These are phyloP conservation scores for Plantago coronopus DNA, from an alignment of 305 asterid genomes.

Conservation along the genomic window DNA sequence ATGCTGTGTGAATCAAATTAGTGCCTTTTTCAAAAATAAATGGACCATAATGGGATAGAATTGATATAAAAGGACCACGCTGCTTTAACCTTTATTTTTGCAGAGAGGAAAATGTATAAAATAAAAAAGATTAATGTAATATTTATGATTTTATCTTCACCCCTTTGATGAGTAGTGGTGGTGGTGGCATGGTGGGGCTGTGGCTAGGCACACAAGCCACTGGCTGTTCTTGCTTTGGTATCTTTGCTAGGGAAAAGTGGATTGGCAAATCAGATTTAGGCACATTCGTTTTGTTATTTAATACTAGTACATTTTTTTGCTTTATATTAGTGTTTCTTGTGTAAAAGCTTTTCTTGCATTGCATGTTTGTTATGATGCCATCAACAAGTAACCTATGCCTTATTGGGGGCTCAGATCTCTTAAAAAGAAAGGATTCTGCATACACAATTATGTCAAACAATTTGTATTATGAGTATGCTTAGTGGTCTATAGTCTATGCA, in stretches of 20 bases:
- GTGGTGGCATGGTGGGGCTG: neutral
- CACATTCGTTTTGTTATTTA: too few species aligned
- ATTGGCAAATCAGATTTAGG: too few species aligned
- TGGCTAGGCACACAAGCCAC: neutral
- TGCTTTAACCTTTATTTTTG: constrained; percentile 12
- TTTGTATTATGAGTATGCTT: too few species aligned
- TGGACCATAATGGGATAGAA: constrained; percentile 3
- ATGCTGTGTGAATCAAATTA: neutral
- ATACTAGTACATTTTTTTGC: too few species aligned
- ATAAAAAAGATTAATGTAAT: neutral
- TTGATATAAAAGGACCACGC: constrained; percentile 15
- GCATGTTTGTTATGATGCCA: too few species aligned
- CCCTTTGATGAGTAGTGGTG: constrained; percentile 7
- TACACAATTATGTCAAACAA: too few species aligned
- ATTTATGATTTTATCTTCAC: neutral
- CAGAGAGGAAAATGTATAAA: neutral
- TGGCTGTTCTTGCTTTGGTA: neutral
- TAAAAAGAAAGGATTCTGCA: too few species aligned
- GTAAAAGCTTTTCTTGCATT: too few species aligned
- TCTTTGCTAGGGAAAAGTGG: neutral
- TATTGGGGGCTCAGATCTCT: too few species aligned
- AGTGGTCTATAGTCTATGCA: too few species aligned
- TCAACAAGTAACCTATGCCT: too few species aligned
- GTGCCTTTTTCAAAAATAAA: neutral
- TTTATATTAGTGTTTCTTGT: too few species aligned